These are phyloP conservation scores for Penicillium canescens DNA, from an alignment of 495 filamentous ascomycete species.

Conservation along the genomic window DNA sequence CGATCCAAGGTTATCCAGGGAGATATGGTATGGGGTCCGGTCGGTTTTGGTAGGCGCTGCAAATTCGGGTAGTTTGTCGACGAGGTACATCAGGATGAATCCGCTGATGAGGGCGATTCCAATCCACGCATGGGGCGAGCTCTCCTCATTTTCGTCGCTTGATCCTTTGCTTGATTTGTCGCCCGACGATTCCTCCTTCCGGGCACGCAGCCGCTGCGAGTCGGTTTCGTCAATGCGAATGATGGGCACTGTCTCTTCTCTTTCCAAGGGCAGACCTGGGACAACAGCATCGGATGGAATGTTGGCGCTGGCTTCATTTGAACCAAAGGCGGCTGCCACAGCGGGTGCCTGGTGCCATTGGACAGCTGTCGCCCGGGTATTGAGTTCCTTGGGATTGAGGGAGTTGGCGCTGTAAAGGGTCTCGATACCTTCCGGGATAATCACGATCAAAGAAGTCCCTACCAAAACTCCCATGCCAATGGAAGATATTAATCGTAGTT, in stretches of 20 bases:
- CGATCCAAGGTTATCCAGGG: slow-evolving; percentile 70
- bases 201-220: slow-evolving; percentile 11
- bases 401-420: slow-evolving; percentile 72
- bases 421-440: slow-evolving; percentile 95
- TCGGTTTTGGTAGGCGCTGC: slow-evolving; percentile 55
- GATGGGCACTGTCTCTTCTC: slow-evolving; percentile 12
- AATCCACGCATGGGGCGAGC: slow-evolving; percentile 69
- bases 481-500: slow-evolving; percentile 84
- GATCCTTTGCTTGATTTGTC: slow-evolving; percentile 42
- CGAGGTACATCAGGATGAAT: slow-evolving; percentile 95
- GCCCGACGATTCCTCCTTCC: slow-evolving; percentile 32
- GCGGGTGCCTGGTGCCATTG: slow-evolving; percentile 32
- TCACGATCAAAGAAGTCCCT: slow-evolving; percentile 92
- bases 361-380: slow-evolving; percentile 25
- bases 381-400: slow-evolving; percentile 30
- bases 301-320: slow-evolving; percentile 3
- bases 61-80: slow-evolving; percentile 83
- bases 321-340: slow-evolving; percentile 12
- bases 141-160: slow-evolving; percentile 31
- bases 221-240: slow-evolving; percentile 8
- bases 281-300: slow-evolving; percentile 14
- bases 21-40: slow-evolving; percentile 69
- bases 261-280: slow-evolving; percentile 17
- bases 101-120: slow-evolving; percentile 84
- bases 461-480: slow-evolving; percentile 94